Evolutionary conservation across 2,329 filamentous ascomycete genomes (phyloP).

Genomic region (Penicillium sp.): DNA sequence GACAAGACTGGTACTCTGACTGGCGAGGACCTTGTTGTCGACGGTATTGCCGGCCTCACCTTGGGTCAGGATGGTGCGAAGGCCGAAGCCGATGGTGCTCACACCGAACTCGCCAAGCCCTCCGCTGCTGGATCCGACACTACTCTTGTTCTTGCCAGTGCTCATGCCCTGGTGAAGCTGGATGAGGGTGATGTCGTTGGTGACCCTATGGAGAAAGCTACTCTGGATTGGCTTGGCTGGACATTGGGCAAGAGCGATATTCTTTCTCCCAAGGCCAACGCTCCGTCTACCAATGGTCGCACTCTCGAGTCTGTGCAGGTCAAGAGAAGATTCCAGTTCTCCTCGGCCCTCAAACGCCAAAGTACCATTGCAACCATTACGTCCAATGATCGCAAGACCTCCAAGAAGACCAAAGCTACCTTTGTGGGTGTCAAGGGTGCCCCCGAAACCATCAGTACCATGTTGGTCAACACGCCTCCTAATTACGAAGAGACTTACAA

Average conservation of each 20-base stretch:
- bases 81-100: conserved; percentile 73
- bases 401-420: conserved; percentile 74
- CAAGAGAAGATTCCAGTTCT: conserved; percentile 97
- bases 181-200: conserved; percentile 97
- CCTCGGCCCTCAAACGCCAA: conserved; percentile 90
- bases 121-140: conserved; percentile 71
- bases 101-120: conserved; percentile 72
- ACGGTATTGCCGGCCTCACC: conserved; percentile 87
- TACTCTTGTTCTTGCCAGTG: conserved; percentile 87
- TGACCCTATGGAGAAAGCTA: conserved; percentile 99
- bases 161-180: conserved; percentile 90
- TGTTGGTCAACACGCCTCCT: conserved; percentile 75
- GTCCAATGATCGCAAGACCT: conserved; percentile 65
- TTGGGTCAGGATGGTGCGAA: conserved; percentile 65
- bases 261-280: conserved; percentile 61
- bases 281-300: conserved; percentile 43
- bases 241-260: conserved; percentile 83
- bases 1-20: conserved; percentile 98
- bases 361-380: conserved; percentile 86
- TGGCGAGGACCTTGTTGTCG: conserved; percentile 92
- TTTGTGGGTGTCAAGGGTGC: conserved; percentile 96
- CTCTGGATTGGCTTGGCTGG: conserved; percentile 85
- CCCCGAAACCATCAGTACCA: conserved; percentile 92
- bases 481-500: conserved; percentile 98
- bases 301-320: conserved; percentile 76